Base-by-base conservation (phyloP, 331 rosid species). In the Acacia concinna region DNA sequence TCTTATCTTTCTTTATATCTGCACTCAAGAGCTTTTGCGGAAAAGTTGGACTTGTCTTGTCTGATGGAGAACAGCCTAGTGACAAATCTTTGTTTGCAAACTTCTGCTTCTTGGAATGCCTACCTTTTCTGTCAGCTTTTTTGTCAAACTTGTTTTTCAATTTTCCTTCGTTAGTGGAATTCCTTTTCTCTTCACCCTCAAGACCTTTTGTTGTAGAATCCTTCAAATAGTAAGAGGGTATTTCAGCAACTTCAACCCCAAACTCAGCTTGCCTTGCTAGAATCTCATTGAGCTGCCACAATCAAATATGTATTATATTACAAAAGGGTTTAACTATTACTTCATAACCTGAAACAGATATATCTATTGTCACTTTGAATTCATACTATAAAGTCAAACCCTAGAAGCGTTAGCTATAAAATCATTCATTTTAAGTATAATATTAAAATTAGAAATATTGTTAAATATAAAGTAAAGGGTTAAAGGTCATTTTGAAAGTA, bases 221-320 rank as follows among this genome's bases (percentile, higher is more conserved):
- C 79, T 66, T 86, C 47, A 93, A 90, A 88, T 83, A 93, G 80
- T 82, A 30, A 6, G 92, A 62, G 52, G 99, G 98, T 83, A 95
- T 84, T 71, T 96, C 99, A 25, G 98, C 97, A 70, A 96, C 97
- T 96, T 93, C 97, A 78, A 96, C 64, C 75, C 99, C 99, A 78
- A 96, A 81, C 82, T 93, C 93, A 77, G 93, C 98, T 83, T 96
- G 97, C 92, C 89, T 91, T 27, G 94, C 91, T 79, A 93, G 81
- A 88, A 96, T 88, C 70, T 93, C 94, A 84, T 79, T 89, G 47
- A 96, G 98, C 91, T 91, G 91, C 90, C 85, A 87, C 78, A 81
- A 77, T 34, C 75, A 75, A 66, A 71, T 31, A 54, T 78, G 17
- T 8, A 27, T 2, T 18, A 47, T 20, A 34, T 74, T 11, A 12